Conservation (phyloP, 345 rosid species). For the Camelina sativa region DNA sequence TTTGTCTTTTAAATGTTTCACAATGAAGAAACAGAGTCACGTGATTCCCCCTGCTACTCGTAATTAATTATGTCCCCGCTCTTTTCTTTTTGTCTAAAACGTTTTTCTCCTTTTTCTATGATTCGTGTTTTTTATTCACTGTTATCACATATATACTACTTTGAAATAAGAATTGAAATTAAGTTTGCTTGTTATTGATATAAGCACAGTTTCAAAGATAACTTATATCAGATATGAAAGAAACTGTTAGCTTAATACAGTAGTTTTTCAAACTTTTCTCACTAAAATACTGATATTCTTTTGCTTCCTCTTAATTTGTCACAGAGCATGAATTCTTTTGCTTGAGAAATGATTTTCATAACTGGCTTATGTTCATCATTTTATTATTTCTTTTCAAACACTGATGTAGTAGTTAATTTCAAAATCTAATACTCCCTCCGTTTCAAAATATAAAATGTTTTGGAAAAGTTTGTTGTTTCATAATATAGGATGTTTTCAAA, state of each 20-base stretch:
- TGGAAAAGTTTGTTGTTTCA: too few species aligned
- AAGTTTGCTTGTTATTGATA: not conserved
- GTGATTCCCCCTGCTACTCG: slow-evolving; percentile 33
- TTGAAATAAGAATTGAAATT: not conserved
- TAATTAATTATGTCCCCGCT: not conserved
- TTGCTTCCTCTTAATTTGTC: too few species aligned
- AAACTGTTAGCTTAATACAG: not conserved
- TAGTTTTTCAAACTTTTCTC: too few species aligned
- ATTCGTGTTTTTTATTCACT: not conserved
- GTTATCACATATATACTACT: not conserved
- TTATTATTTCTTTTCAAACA: too few species aligned
- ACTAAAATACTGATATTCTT: too few species aligned
- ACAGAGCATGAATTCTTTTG: too few species aligned
- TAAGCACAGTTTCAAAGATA: not conserved
- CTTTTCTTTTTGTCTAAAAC: slow-evolving; percentile 17
- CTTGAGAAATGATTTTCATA: too few species aligned
- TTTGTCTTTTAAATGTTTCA: slow-evolving; percentile 25
- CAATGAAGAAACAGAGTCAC: slow-evolving; percentile 31
- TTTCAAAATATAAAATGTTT: too few species aligned
- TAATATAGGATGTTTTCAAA: too few species aligned
- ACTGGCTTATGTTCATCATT: too few species aligned
- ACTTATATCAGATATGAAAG: not conserved
- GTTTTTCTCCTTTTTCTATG: not conserved
- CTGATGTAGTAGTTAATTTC: too few species aligned
- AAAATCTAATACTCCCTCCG: too few species aligned